Conservation (phyloP, 257 asterid genomes). For the Solanum virginianum region DNA sequence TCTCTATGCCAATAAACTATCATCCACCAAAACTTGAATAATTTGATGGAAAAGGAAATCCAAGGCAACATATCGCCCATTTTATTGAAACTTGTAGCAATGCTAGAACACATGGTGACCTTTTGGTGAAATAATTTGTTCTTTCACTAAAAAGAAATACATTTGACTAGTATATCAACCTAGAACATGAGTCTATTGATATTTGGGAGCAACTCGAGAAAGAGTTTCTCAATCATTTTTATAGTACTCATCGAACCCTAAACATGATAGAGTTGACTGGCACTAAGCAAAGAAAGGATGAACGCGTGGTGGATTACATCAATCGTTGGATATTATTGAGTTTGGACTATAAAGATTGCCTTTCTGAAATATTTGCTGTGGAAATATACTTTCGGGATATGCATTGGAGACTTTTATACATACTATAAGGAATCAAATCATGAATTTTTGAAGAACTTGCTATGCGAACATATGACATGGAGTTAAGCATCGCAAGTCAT, state of each 20-base stretch:
- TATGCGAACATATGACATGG: neutral
- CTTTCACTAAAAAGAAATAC: neutral
- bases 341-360: neutral
- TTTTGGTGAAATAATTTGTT: neutral
- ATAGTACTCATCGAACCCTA: accelerated
- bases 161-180: neutral
- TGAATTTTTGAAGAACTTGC: neutral
- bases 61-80: too few species aligned
- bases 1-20: too few species aligned
- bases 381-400: neutral
- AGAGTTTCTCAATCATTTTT: neutral
- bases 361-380: neutral
- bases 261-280: neutral
- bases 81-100: neutral
- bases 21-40: too few species aligned
- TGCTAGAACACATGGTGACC: neutral
- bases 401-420: neutral
- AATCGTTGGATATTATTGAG: neutral
- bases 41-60: too few species aligned
- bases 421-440: neutral
- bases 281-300: neutral
- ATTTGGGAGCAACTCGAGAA: neutral
- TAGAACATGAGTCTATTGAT: neutral
- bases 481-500: neutral
- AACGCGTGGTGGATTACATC: neutral